Conservation (phyloP, 768 basidiomycete genomes). For the Thelephora ganbajun region DNA sequence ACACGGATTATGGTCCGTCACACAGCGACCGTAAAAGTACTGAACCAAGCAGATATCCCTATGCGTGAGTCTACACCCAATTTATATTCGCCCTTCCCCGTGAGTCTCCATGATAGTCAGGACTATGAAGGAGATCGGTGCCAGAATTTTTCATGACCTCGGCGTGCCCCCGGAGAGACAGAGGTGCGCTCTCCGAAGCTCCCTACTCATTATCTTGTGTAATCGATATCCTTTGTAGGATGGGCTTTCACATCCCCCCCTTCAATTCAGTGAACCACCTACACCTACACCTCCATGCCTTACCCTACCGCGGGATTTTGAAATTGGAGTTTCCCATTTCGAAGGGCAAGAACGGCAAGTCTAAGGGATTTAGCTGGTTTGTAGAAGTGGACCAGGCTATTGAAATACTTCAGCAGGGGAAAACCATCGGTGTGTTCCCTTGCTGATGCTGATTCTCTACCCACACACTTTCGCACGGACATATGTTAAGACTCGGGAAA, state of each 20-base stretch:
- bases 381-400: constrained; percentile 45
- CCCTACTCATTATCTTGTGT: background rate
- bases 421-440: constrained; percentile 35
- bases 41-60: constrained; percentile 29
- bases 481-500: too few relatives aligned
- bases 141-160: constrained; percentile 33
- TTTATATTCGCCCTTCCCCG: constrained; percentile 12
- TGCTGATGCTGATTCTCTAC: constrained; percentile 16
- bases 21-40: constrained; percentile 39
- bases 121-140: constrained; percentile 37
- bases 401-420: constrained; percentile 40
- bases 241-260: constrained; percentile 77
- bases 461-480: background rate
- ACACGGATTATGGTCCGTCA: background rate
- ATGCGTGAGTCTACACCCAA: constrained; percentile 28
- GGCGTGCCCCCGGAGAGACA: constrained; percentile 27
- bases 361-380: constrained; percentile 69
- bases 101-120: constrained; percentile 20
- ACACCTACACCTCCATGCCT: constrained; percentile 58
- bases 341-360: constrained; percentile 22
- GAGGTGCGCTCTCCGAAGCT: constrained; percentile 22
- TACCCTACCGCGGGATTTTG: constrained; percentile 40
- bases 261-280: constrained; percentile 62
- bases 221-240: constrained; percentile 21
- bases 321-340: constrained; percentile 36